phyloP scores from a whole-genome alignment of 2,329 filamentous ascomycete genomes.

The Cercospora sesami region DNA sequence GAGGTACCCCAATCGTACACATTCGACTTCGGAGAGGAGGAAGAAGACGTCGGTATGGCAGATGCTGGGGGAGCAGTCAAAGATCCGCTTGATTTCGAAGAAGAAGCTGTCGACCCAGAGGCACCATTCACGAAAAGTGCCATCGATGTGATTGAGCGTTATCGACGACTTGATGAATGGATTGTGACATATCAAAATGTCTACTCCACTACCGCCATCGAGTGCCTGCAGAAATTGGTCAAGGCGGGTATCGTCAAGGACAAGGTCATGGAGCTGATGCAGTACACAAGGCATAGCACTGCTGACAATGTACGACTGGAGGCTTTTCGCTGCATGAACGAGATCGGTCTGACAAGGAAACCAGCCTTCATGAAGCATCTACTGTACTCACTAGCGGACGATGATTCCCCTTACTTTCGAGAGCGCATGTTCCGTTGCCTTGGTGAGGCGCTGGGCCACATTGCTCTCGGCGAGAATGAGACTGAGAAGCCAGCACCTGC shows the following conservation, averaged over 20 bases:
- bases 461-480: slow-evolving; percentile 57
- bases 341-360: slow-evolving; percentile 55
- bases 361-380: slow-evolving; percentile 57
- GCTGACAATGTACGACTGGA: slow-evolving; percentile 61
- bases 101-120: slow-evolving; percentile 47
- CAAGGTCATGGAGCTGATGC: slow-evolving; percentile 59
- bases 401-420: slow-evolving; percentile 60
- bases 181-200: slow-evolving; percentile 65
- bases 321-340: slow-evolving; percentile 59
- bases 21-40: slow-evolving; percentile 47
- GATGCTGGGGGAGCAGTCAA: slow-evolving; percentile 34
- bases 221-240: slow-evolving; percentile 59
- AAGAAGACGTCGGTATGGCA: slow-evolving; percentile 48
- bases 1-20: slow-evolving; percentile 30
- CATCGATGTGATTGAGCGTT: slow-evolving; percentile 62
- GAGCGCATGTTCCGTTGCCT: slow-evolving; percentile 55
- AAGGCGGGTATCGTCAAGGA: slow-evolving; percentile 54
- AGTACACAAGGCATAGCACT: slow-evolving; percentile 61
- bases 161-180: slow-evolving; percentile 66
- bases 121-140: slow-evolving; percentile 57
- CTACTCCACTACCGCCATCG: slow-evolving; percentile 61
- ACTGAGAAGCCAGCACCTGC: slow-evolving; percentile 36
- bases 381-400: slow-evolving; percentile 57
- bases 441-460: slow-evolving; percentile 56
- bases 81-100: slow-evolving; percentile 43